Evolutionary conservation across 2,329 filamentous ascomycete genomes (phyloP), one percentile per base, ranked within the genome.

Genomic region (Hypoxylon sp.): DNA sequence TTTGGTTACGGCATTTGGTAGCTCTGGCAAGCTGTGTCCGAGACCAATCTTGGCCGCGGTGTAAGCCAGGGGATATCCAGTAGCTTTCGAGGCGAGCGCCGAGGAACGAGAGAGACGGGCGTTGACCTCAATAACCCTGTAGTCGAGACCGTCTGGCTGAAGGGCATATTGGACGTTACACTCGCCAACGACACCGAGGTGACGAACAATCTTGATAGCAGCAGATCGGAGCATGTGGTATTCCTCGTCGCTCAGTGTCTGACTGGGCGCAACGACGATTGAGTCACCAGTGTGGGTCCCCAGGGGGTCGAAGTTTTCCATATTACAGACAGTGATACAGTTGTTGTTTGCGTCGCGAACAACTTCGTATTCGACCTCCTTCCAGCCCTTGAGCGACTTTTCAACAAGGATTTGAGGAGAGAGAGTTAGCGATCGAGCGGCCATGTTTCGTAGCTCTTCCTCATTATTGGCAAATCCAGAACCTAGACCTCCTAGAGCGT

Each of bases 301-400:
- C 26, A 99, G 84, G 60, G 94, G 94, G 69, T 97, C 94, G 67
- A 97, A 97, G 81, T 97, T 97, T 75, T 96, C 91, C 90, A 95
- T 95, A 78, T 95, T 97, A 81, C 93, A 97, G 64, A 97, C 93
- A 3, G 93, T 97, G 68, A 97, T 97, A 73, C 94, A 97, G 83
- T 99, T 99, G 82, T 97, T 95, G 72, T 90, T 87, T 44, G 91
- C 93, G 73, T 99, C 94, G 65, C 94, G 90, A 57, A 97, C 94
- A 50, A 97, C 94, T 75, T 97, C 94, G 69, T 97, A 99, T 74
- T 99, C 94, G 40, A 97, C 88, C 75, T 99, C 94, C 77, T 99
- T 99, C 94, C 94, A 99, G 73, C 94, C 94, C 81, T 97, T 97
- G 64, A 99, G 85, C 42, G 91, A 96, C 77, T 97, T 97, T 80